Evolutionary conservation across 768 basidiomycete genomes (phyloP), one percentile per base, ranked within the genome.

Genomic region (Hypsizygus marmoreus): DNA sequence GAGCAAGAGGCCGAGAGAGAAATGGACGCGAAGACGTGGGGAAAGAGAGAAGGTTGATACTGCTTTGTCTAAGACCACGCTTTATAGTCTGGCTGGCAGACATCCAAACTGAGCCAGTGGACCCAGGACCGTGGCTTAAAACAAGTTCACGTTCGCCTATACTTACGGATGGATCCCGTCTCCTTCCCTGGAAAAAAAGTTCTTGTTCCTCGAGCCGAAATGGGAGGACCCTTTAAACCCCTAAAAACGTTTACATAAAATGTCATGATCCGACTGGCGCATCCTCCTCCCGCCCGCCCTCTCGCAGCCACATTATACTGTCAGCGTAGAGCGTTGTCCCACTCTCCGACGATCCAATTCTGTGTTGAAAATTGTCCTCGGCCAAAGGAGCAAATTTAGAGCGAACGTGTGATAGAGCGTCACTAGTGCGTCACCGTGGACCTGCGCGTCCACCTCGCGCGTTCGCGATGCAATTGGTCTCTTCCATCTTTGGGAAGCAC

Each of bases 21-120:
- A 11, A 12, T 10, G 23, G 24, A n/a, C 14, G 11, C 7, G 17
- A 3, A 28, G 24, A 25, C 12, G n/a, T 17, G 47, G 9, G 40
- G 24, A 22, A 43, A 26, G 24, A 23, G 37, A 6, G 40, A 13
- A 35, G 4, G 24, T 16, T 23, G 40, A 14, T n/a, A 29, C 24
- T n/a, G 4, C 23, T 23, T 24, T 24, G 35, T 9, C 37, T 40
- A 20, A 49, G 41, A 43, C 31, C 22, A 45, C 37, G 35, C 36
- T 49, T 55, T 56, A 53, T 56, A 56, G 30, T 20, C 37, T 22
- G 39, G 8, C 29, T 17, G 6, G 39, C 43, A 42, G 30, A 26
- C 33, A 49, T 49, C 47, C 47, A 14, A 45, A 49, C 14, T 9
- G n/a, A 26, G n/a, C 10, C 13, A 39, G 12, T 25, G 11, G 32